phyloP scores from a whole-genome alignment of 1,139 yeast genomes.

The Keqinozyma sinolaborantium region DNA sequence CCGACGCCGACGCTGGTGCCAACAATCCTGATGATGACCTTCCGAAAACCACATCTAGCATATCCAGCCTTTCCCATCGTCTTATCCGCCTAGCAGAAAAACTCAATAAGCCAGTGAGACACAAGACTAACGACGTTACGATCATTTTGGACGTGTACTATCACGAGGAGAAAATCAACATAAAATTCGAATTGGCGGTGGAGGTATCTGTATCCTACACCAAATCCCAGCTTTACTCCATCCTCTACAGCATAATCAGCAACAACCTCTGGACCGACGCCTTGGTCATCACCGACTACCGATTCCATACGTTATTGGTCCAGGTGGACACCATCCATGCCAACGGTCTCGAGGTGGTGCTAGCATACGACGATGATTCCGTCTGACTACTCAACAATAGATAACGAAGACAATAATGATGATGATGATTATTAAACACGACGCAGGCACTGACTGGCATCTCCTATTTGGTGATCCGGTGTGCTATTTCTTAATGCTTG shows the following conservation, averaged over 20 bases:
- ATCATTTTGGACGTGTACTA: not conserved
- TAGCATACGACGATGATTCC: no score
- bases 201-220: not conserved
- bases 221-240: not conserved
- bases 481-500: no score
- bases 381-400: no score
- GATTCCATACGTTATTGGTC: not conserved
- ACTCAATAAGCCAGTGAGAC: not conserved
- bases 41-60: not conserved
- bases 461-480: no score
- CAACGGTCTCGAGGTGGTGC: constrained; percentile 1
- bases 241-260: not conserved
- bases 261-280: not conserved
- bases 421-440: no score
- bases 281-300: not conserved
- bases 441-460: no score
- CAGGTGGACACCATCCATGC: not conserved
- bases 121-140: not conserved
- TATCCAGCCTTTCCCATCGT: not conserved
- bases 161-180: not conserved
- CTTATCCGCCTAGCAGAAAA: not conserved
- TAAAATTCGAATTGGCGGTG: not conserved
- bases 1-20: not conserved
- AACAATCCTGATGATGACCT: no score
- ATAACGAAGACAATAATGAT: no score